Conservation (phyloP, 805 yeast genomes). For the Metschnikowia hibisci region DNA sequence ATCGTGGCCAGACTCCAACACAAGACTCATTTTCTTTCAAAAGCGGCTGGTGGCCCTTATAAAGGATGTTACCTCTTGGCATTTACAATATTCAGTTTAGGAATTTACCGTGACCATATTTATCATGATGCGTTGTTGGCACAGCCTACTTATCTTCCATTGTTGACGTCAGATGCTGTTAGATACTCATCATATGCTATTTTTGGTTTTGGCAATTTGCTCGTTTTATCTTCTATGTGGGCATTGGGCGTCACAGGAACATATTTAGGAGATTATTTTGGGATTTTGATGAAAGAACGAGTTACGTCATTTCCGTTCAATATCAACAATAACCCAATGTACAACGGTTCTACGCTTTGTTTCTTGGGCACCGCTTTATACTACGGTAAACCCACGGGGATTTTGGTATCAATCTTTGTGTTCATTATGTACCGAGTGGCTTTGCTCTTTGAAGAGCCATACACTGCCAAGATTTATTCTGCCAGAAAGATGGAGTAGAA, state of each 20-base stretch:
- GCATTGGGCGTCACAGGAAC: slow-evolving; percentile 94
- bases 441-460: slow-evolving; percentile 88
- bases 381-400: slow-evolving; percentile 88
- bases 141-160: slow-evolving; percentile 64
- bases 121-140: slow-evolving; percentile 65
- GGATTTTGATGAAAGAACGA: slow-evolving; percentile 85
- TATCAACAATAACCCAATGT: slow-evolving; percentile 92
- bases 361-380: slow-evolving; percentile 88
- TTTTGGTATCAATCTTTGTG: slow-evolving; percentile 68
- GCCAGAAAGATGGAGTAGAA: slow-evolving; percentile 42
- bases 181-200: slow-evolving; percentile 49
- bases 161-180: slow-evolving; percentile 37
- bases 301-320: slow-evolving; percentile 94
- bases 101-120: slow-evolving; percentile 74
- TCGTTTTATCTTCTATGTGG: slow-evolving; percentile 85
- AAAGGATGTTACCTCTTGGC: slow-evolving; percentile 87
- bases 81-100: slow-evolving; percentile 75
- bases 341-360: slow-evolving; percentile 84
- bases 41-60: slow-evolving; percentile 60
- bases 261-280: slow-evolving; percentile 95
- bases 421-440: slow-evolving; percentile 81
- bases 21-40: slow-evolving; percentile 71
- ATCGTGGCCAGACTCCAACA: slow-evolving; percentile 85
- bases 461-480: slow-evolving; percentile 89
- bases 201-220: slow-evolving; percentile 70